phyloP scores from a whole-genome alignment of 2,329 filamentous ascomycete genomes.

The Rhytidhysteron rufulum region DNA sequence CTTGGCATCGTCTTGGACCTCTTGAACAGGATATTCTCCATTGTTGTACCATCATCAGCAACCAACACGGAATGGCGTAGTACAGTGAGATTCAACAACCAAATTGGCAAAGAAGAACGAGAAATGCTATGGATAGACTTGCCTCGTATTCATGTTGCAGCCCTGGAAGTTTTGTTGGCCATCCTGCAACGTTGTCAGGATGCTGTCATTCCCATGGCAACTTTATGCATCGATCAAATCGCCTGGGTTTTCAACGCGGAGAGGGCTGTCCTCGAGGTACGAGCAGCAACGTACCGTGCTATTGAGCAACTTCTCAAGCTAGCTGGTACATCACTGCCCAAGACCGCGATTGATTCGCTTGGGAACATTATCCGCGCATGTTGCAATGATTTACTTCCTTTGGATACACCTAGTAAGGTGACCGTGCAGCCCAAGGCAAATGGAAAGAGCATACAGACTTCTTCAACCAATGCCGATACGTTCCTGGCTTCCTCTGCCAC shows the following conservation, averaged over 20 bases:
- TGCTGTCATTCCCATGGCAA: constrained; percentile 57
- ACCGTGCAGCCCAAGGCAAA: constrained; percentile 36
- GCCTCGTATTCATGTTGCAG: constrained; percentile 69
- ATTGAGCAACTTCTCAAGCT: constrained; percentile 56
- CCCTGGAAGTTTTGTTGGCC: constrained; percentile 59
- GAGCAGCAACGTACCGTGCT: constrained; percentile 59
- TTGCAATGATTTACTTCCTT: constrained; percentile 68
- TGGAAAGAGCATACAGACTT: constrained; percentile 27
- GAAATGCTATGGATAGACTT: constrained; percentile 72
- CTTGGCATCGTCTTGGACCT: constrained; percentile 66
- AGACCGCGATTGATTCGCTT: constrained; percentile 61
- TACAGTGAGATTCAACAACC: constrained; percentile 61
- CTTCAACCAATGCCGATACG: constrained; percentile 64
- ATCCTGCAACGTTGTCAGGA: constrained; percentile 57
- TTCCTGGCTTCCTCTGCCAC: constrained; percentile 53
- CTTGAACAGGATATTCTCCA: constrained; percentile 64
- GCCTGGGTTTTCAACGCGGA: constrained; percentile 64
- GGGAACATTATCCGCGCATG: constrained; percentile 61
- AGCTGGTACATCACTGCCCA: constrained; percentile 64
- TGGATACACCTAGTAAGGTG: constrained; percentile 35
- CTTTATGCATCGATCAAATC: constrained; percentile 67
- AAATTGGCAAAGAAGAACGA: constrained; percentile 74
- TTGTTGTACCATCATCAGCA: constrained; percentile 51
- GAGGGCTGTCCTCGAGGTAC: constrained; percentile 49
- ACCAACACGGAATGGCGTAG: constrained; percentile 38